Base-by-base conservation (phyloP, 805 yeast species). In the Ogataea ganodermae region DNA sequence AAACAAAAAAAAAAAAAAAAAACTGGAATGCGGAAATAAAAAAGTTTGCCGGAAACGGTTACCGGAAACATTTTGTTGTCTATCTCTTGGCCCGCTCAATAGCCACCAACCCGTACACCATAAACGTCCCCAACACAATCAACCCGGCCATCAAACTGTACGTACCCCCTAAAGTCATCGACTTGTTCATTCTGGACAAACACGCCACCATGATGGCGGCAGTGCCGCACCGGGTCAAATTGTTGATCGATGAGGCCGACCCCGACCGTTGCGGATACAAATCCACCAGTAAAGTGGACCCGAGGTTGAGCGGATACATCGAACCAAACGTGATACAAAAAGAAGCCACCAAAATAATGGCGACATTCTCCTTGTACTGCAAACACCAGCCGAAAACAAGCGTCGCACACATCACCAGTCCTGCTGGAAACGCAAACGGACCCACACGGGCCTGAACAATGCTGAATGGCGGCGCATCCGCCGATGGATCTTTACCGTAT, bases 371-470 rank as follows among this genome's bases (percentile, higher is more conserved):
- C 23, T 69, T 63, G 22, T 67, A 65, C 28, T 78, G 70, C 12
- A 88, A 58, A 50, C 89, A 79, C 96, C 96, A 89, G 1, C 95
- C 96, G 63, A 77, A 86, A 22, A 81, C 65, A 1, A 83, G 49
- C 0, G 78, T 55, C 0, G 71, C 72, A 22, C 64, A 53, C 3
- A 76, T 59, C 5, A 79, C 53, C 1, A 71, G 30, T 0, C 49
- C 3, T 2, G 79, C 62, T 3, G 86, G 78, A 14, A 73, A 49
- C 8, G 69, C 59, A 6, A 73, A 70, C 7, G 76, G 69, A n/a
- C 72, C 67, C 9, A 85, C 58, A 49, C 94, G 72, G 0, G 85
- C 78, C 40, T 67, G 67, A 45, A 81, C 72, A 30, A 82, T 71
- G 58, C 84, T 77, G 58, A 84, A 81, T 8, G 72, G 68, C 3